Evolutionary conservation across 2,329 filamentous ascomycete species (phyloP), one percentile per base, ranked within the genome.

Genomic region (Trichoderma citrinoviride): DNA sequence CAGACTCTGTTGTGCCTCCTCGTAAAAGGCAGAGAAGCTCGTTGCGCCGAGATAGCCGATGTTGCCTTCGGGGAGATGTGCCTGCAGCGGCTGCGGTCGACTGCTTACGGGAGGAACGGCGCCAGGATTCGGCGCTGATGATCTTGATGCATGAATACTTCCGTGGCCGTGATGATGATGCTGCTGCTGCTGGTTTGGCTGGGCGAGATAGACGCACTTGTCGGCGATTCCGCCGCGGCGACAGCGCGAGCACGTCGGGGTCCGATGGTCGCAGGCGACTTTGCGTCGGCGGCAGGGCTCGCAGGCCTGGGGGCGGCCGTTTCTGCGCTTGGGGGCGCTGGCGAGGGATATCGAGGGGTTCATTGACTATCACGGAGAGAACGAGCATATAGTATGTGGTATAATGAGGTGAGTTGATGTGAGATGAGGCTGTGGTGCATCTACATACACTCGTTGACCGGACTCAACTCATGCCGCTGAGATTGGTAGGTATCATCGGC

Each of bases 181-280:
- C 14, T 33, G 40, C 17, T 17, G 29, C 15, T 44, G 58, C 49
- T 63, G 50, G 43, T 43, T 19, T 15, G 19, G 57, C 2, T 47
- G 57, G 2, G 7, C 29, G 15, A 62, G 29, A 41, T 61, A 65
- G 5, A 65, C 64, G 57, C 64, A 65, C 19, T 53, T 65, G 37
- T 61, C 57, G 12, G 64, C 10, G 10, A 55, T 41, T 29, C 50
- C 57, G 29, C 64, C 64, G 40, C 57, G 64, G 12, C 64, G 54
- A 43, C 64, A 65, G 62, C 64, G 56, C 10, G 64, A 62, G 50
- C 64, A 65, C 10, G 55, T n/a, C n/a, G 64, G 64, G 4, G 55
- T 14, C 25, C 55, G 64, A 27, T 65, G 64, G 25, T 65, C 64
- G 23, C 64, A 65, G 2, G 64, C 64, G 23, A 65, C 64, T 55